These are phyloP conservation scores for Carex myosuroides DNA, from an alignment of 176 grass and related monocot genomes.

Conservation along the genomic window DNA sequence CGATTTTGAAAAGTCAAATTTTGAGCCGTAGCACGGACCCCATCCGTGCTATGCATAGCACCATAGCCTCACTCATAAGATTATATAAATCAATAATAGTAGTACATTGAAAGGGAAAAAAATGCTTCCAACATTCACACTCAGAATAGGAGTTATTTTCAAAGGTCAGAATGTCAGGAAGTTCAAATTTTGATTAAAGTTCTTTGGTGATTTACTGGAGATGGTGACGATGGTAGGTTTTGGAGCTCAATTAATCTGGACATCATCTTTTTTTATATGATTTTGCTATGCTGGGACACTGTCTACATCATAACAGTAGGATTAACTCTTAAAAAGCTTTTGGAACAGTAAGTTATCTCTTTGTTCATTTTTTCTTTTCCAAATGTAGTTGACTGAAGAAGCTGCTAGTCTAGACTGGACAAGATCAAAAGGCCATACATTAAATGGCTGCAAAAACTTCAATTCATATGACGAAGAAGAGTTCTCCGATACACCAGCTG, in stretches of 20 bases:
- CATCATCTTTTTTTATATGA: conserved; percentile 6
- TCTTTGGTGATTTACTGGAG: not conserved
- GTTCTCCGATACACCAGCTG: conserved; percentile 33
- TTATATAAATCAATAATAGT: not conserved
- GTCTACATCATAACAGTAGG: not conserved
- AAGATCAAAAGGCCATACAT: conserved; percentile 71
- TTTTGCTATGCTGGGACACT: not conserved
- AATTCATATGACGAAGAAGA: conserved; percentile 59
- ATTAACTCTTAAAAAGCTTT: not conserved
- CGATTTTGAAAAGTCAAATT: no score
- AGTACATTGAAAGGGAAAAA: not conserved
- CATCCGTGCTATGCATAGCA: no score
- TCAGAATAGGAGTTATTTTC: not conserved
- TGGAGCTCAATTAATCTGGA: not conserved
- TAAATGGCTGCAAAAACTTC: conserved; percentile 50
- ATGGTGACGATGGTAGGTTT: not conserved
- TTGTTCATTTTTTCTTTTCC: conserved; percentile 9
- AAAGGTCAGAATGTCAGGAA: not conserved
- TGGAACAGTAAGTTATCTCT: not conserved
- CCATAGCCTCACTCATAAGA: no score
- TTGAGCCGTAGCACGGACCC: no score
- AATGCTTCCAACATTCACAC: not conserved
- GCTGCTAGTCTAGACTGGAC: conserved; percentile 76
- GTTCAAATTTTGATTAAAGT: not conserved
- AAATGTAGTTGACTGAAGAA: conserved; percentile 82